phyloP scores from a whole-genome alignment of 2,329 filamentous ascomycete species.

The Chrysosporium keratinophilum region DNA sequence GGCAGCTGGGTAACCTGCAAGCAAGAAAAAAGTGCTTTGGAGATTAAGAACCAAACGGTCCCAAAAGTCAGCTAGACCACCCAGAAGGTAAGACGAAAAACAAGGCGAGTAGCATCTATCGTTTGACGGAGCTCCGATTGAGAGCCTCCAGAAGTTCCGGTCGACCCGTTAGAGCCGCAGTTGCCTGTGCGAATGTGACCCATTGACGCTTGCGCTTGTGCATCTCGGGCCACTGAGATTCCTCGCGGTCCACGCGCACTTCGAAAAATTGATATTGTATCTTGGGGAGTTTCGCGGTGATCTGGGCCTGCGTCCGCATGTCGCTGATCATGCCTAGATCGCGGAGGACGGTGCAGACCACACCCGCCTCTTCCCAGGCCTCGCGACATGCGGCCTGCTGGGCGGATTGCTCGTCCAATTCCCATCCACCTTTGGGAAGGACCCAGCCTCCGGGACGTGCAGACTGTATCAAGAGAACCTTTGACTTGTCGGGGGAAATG shows the following conservation, averaged over 20 bases:
- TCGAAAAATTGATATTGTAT: conserved; percentile 54
- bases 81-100: background rate
- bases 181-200: conserved; percentile 79
- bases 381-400: conserved; percentile 77
- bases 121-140: conserved; percentile 63
- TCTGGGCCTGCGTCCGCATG: conserved; percentile 50
- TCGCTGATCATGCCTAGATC: conserved; percentile 82
- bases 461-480: conserved; percentile 88
- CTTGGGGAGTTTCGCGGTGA: conserved; percentile 57
- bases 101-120: conserved; percentile 14
- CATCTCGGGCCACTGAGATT: conserved; percentile 83
- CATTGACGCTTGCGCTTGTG: conserved; percentile 84
- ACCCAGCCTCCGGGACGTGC: conserved; percentile 89
- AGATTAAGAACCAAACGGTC: background rate
- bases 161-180: conserved; percentile 60
- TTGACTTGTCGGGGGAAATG: conserved; percentile 71
- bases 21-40: background rate
- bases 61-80: background rate
- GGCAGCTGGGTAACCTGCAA: background rate
- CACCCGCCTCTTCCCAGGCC: conserved; percentile 96
- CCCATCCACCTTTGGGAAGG: conserved; percentile 94
- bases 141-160: conserved; percentile 85
- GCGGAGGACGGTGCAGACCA: conserved; percentile 70
- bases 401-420: conserved; percentile 79
- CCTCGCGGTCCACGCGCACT: conserved; percentile 75